Evolutionary conservation across 805 yeast species (phyloP), one percentile per base, ranked within the genome.

Genomic region (Candida golubevii): DNA sequence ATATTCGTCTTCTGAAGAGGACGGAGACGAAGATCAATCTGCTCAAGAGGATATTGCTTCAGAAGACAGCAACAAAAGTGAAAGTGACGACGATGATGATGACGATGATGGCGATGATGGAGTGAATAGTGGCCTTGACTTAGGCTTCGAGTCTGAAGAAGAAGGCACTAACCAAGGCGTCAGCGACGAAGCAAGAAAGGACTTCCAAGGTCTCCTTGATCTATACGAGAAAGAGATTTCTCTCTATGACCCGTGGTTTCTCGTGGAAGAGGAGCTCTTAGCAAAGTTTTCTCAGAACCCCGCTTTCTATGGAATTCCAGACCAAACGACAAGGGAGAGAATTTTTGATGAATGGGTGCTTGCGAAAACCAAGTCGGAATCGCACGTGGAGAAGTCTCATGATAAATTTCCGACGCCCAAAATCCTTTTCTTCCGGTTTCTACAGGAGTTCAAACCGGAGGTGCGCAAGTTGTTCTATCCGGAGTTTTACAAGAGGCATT

Each of bases 211-310:
- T 1, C 54, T 70, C 11, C 54, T 71, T 6, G 62, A 68, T 31
- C 37, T 36, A 14, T 54, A 55, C 40, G 45, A 54, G 38, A 42
- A 53, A 14, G 44, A 47, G 29, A 64, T 70, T 14, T 63, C 70
- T 7, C 33, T 56, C 15, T 67, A 58, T 50, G 67, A 68, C 35
- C 63, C 72, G 4, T 71, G 74, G 71, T 57, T 55, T 39, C 39
- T 71, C 26, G 59, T 69, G 0, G 71, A 68, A 46, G 74, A 68
- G 38, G 67, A 65, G 15, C 48, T 66, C 9, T 50, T 67, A 7
- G 38, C 50, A 1, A 61, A 64, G 15, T 54, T 69, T 12, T 57
- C 56, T 10, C 53, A 53, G 30, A 38, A 46, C 38, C 65, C 72
- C 0, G 64, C 56, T 14, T 69, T 46, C 48, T 69, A 57, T 44